phyloP scores from a whole-genome alignment of 805 yeast genomes.

The Cyberlindnera amylophila region DNA sequence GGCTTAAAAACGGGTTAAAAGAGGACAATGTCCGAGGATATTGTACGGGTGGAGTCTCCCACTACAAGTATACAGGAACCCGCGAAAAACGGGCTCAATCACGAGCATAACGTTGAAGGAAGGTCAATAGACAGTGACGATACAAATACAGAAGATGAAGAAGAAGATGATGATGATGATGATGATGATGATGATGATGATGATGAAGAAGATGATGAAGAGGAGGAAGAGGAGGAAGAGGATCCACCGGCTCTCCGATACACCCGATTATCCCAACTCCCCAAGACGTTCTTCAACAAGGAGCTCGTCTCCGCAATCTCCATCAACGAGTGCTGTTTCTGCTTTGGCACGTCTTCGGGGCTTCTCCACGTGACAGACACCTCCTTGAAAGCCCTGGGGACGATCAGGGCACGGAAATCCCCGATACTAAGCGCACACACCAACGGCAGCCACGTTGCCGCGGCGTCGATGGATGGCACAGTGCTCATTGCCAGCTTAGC shows the following conservation, averaged over 20 bases:
- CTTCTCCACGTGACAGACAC: conserved; percentile 63
- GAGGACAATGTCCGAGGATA: not conserved
- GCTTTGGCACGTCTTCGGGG: conserved; percentile 91
- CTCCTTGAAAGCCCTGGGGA: conserved; percentile 57
- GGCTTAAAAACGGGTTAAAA: not conserved
- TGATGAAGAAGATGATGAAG: conserved; percentile 15
- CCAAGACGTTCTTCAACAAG: conserved; percentile 61
- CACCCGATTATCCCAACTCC: conserved; percentile 62
- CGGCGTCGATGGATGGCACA: conserved; percentile 93
- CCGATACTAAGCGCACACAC: conserved; percentile 65
- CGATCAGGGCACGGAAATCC: conserved; percentile 81
- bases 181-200: conserved; percentile 8
- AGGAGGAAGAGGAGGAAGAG: conserved; percentile 41
- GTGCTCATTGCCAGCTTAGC: conserved; percentile 71
- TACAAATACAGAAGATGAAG: too few relatives aligned
- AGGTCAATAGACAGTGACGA: too few relatives aligned
- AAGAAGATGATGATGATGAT: not conserved
- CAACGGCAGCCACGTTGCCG: conserved; percentile 73
- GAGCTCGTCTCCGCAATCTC: conserved; percentile 77
- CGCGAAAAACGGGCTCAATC: not conserved
- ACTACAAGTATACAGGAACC: not conserved
- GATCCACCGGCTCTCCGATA: conserved; percentile 77
- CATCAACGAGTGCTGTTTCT: conserved; percentile 55
- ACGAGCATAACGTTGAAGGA: too few relatives aligned
- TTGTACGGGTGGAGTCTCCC: not conserved